Percentiles rank a stretch among this genome's conserved stretches.
phyloP scores from a whole-genome alignment of 2,329 filamentous ascomycete species.

The Colletotrichum truncatum region DNA sequence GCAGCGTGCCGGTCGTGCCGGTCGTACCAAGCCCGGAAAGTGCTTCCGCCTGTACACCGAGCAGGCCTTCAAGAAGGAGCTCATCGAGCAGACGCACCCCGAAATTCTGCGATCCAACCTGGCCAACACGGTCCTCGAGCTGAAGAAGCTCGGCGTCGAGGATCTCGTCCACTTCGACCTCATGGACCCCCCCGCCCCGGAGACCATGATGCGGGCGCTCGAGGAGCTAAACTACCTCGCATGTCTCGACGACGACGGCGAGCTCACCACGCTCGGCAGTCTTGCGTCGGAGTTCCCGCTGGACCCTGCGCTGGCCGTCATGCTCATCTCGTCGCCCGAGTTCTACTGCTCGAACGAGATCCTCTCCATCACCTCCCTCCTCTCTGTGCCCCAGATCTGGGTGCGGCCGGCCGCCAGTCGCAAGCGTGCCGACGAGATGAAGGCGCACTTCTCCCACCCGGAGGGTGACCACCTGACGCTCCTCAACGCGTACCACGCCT shows the following conservation, averaged over 20 bases:
- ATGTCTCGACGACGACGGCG: slow-evolving; percentile 94
- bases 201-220: slow-evolving; percentile 97
- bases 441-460: slow-evolving; percentile 88
- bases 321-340: slow-evolving; percentile 96
- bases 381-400: slow-evolving; percentile 95
- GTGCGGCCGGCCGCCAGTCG: slow-evolving; percentile 85
- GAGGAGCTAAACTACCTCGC: slow-evolving; percentile 98
- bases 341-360: slow-evolving; percentile 99
- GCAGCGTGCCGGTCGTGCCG: slow-evolving; percentile 97
- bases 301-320: slow-evolving; percentile 92
- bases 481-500: slow-evolving; percentile 97
- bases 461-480: slow-evolving; percentile 97
- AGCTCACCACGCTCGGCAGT: slow-evolving; percentile 85
- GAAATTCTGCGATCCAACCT: slow-evolving; percentile 96
- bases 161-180: slow-evolving; percentile 98
- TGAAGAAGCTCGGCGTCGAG: slow-evolving; percentile 96
- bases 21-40: slow-evolving; percentile 97
- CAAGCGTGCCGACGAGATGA: slow-evolving; percentile 97
- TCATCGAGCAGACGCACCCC: slow-evolving; percentile 96
- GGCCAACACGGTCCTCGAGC: slow-evolving; percentile 91
- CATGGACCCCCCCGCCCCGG: slow-evolving; percentile 97
- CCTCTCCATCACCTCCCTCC: slow-evolving; percentile 89
- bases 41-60: slow-evolving; percentile 98
- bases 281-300: slow-evolving; percentile 95
- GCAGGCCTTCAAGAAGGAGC: slow-evolving; percentile 93